Percentiles rank a stretch among this genome's conserved stretches.
Conservation (phyloP, 2,329 filamentous ascomycete species). For the Pestalotiopsis sp. region DNA sequence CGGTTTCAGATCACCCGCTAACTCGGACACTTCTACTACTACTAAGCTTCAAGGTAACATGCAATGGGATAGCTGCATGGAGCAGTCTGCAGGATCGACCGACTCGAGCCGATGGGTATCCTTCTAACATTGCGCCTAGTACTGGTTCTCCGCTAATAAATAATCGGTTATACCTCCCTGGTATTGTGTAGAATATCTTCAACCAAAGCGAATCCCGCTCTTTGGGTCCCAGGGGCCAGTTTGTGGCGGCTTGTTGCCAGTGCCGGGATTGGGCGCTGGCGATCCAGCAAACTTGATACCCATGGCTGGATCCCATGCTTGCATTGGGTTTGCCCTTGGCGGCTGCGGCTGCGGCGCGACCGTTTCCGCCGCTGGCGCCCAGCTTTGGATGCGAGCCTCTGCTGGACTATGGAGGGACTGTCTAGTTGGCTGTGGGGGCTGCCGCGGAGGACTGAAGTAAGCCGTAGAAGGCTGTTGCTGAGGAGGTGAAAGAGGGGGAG, state of each 20-base stretch:
- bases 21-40: too few species aligned
- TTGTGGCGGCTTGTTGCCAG: constrained; percentile 26
- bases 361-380: constrained; percentile 45
- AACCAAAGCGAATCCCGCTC: constrained; percentile 56
- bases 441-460: constrained; percentile 19
- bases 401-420: constrained; percentile 27
- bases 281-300: constrained; percentile 73
- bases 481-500: neutral
- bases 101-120: too few species aligned
- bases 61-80: too few species aligned
- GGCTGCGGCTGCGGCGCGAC: constrained; percentile 49
- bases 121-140: too few species aligned
- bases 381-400: constrained; percentile 59
- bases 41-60: too few species aligned
- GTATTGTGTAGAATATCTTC: too few species aligned
- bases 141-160: too few species aligned
- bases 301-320: constrained; percentile 75
- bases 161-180: too few species aligned
- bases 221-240: constrained; percentile 57
- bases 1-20: too few species aligned
- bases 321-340: constrained; percentile 37
- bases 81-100: too few species aligned
- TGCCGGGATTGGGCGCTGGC: constrained; percentile 24
- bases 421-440: constrained; percentile 26
- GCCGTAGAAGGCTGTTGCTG: neutral